These are phyloP conservation scores for Pichia sp. DNA, from an alignment of 1,139 yeast species.

Conservation along the genomic window DNA sequence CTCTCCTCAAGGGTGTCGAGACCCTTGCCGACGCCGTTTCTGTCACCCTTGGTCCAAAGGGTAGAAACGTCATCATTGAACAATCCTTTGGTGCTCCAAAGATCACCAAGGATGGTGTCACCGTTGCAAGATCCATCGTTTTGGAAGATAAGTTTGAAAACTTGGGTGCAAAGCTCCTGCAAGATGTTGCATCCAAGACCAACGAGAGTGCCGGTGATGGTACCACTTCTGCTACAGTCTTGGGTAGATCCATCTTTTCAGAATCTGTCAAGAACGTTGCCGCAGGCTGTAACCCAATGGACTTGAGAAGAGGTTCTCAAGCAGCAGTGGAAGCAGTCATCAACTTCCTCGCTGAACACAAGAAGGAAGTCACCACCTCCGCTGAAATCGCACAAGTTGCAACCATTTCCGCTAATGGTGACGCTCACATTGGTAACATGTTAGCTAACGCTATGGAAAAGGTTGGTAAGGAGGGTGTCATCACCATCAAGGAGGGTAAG, in stretches of 20 bases:
- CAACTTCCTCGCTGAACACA: constrained; percentile 78
- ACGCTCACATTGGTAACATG: constrained; percentile 85
- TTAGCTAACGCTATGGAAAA: constrained; percentile 98
- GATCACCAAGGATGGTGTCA: constrained; percentile 99
- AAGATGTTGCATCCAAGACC: constrained; percentile 97
- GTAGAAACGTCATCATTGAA: constrained; percentile 95
- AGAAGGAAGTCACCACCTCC: constrained; percentile 94
- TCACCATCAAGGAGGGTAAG: constrained; percentile 95
- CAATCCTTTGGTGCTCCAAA: constrained; percentile 97
- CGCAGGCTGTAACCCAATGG: constrained; percentile 99
- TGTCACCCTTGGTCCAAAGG: constrained; percentile 97
- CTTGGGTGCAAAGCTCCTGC: constrained; percentile 92
- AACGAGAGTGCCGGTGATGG: constrained; percentile 99
- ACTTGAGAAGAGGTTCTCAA: constrained; percentile 96
- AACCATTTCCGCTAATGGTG: constrained; percentile 98
- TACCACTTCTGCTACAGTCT: constrained; percentile 95
- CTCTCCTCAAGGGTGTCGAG: constrained; percentile 91
- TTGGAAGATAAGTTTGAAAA: constrained; percentile 93
- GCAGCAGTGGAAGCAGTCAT: constrained; percentile 98
- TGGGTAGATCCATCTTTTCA: constrained; percentile 95
- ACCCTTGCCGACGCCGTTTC: constrained; percentile 96
- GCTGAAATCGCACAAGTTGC: constrained; percentile 99
- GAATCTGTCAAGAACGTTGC: constrained; percentile 98
- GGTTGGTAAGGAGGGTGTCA: constrained; percentile 99
- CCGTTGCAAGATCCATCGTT: constrained; percentile 87